Conservation (phyloP, 805 yeast genomes). For the Lipomyces sp. region DNA sequence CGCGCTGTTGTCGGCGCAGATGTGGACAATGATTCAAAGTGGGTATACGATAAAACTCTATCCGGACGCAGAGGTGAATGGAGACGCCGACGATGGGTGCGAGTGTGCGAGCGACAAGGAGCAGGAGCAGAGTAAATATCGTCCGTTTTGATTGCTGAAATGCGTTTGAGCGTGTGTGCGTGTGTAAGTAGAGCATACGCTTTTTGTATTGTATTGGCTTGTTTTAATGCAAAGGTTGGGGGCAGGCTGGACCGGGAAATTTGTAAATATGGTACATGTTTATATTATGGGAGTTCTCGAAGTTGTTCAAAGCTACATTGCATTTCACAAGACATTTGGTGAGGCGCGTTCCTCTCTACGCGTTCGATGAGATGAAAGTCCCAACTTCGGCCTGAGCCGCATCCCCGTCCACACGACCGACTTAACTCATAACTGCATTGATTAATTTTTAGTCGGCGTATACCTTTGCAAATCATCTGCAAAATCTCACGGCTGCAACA, state of each 20-base stretch:
- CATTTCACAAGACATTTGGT: too few species aligned
- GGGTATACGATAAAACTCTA: constrained; percentile 47
- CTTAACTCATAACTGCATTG: not conserved
- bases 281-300: not conserved
- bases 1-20: constrained; percentile 48
- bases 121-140: constrained; percentile 4
- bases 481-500: not conserved
- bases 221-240: not conserved
- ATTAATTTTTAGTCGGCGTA: not conserved
- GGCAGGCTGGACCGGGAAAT: not conserved
- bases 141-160: not conserved
- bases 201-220: not conserved
- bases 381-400: too few species aligned
- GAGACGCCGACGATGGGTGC: constrained; percentile 50
- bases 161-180: not conserved
- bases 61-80: constrained; percentile 46
- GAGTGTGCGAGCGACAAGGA: constrained; percentile 43
- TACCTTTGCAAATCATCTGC: not conserved
- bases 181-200: not conserved
- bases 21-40: constrained; percentile 42
- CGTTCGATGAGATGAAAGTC: too few species aligned
- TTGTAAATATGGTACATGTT: not conserved
- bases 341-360: too few species aligned
- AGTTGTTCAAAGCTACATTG: not conserved
- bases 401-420: not conserved